These are phyloP conservation scores for Entamoeba moshkovskii DNA, from an alignment of 208 protist genomes.

Conservation along the genomic window DNA sequence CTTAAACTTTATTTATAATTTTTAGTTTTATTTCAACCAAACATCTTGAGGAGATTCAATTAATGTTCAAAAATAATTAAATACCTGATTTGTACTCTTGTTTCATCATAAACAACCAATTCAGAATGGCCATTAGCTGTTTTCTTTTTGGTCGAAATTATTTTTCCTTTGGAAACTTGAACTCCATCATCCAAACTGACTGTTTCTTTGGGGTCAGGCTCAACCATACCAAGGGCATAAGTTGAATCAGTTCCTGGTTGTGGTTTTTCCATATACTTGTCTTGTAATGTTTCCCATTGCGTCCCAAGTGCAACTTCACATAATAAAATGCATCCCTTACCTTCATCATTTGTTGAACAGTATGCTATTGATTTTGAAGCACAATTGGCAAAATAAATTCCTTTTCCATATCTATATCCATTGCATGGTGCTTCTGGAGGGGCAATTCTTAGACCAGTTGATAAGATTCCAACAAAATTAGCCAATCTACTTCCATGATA, in stretches of 20 bases:
- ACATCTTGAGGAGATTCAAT: too few species aligned
- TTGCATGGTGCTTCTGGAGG: constrained; percentile 39
- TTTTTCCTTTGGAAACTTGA: not conserved
- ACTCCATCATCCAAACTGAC: not conserved
- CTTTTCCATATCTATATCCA: constrained; percentile 48
- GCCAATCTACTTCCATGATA: constrained; percentile 36
- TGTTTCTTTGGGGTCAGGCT: not conserved
- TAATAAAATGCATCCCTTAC: constrained; percentile 33
- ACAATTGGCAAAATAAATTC: constrained; percentile 34
- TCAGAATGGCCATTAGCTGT: constrained; percentile 14
- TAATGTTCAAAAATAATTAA: not conserved
- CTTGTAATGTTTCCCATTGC: not conserved
- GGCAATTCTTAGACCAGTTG: constrained; percentile 37
- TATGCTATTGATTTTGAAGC: constrained; percentile 25
- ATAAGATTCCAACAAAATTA: constrained; percentile 36
- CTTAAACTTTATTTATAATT: too few species aligned
- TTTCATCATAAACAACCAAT: constrained; percentile 33
- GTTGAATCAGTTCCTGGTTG: constrained; percentile 21
- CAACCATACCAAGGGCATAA: constrained; percentile 2
- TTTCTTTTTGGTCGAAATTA: not conserved
- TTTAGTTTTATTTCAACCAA: too few species aligned
- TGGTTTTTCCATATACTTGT: constrained; percentile 29
- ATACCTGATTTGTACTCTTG: constrained; percentile 22
- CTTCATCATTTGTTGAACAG: constrained; percentile 28
- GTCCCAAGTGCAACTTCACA: constrained; percentile 34